Base-by-base conservation (phyloP, 2,329 filamentous ascomycete genomes). In the Colletotrichum graminicola region DNA sequence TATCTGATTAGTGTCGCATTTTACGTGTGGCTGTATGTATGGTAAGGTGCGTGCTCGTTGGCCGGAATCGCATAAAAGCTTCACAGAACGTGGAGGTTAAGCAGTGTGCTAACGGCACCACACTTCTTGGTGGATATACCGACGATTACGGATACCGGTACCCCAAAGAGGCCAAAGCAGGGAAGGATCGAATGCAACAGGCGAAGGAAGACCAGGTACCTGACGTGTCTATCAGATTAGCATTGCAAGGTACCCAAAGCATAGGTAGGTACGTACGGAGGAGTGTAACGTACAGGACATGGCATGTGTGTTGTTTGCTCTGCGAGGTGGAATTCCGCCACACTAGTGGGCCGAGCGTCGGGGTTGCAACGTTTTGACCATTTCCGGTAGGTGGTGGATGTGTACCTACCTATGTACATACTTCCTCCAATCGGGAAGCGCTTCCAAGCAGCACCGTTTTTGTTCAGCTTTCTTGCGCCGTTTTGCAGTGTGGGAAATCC, bases 321-420 rank as follows among this genome's bases (percentile, higher is more conserved):
- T 32, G 32, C 18, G 45, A 36, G 18, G 69, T 72, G 69, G 69
- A 72, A 64, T 63, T 71, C 68, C 68, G 59, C 47, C 45, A 59
- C 65, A 64, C 68, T 68, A 68, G 52, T 54, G 59, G 59, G 34
- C 54, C 16, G 34, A 45, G 26, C 36, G 21, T 18, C 41, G 52
- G 59, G 59, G 52, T 55, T 68, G 64, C 43, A 60, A 68, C 64
- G 65, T 63, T 63, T 45, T 36, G 32, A 51, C 36, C 29, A n/a
- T 36, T 36, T 36, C 10, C 23, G n/a, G 21, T 45, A 23, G 14
- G 52, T 32, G 18, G 18, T 21, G 14, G 39, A 41, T 39, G 12
- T 39, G 36, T 21, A 16, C 29, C 29, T n/a, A n/a, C 23, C 21
- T 47, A 7, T 10, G n/a, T 49, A 21, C 10, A 11, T 49, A 26